Percentiles rank a stretch among this genome's conserved stretches.
Conservation (phyloP, 371 early-diverging fungal genomes). For the Sporodiniella umbellata region DNA sequence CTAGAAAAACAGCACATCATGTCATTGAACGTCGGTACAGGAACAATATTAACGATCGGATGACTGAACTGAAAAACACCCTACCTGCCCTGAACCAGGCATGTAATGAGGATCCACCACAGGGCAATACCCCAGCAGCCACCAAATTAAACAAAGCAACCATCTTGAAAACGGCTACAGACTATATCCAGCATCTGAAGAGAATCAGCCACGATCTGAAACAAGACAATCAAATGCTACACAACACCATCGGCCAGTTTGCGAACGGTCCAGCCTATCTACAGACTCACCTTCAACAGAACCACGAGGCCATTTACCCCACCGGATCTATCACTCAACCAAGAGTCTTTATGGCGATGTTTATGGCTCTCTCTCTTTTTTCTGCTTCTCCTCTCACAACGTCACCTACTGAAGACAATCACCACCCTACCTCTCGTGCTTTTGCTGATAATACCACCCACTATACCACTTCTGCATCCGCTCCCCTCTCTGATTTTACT, state of each 20-base stretch:
- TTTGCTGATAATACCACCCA: background rate
- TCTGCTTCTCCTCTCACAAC: slow-evolving; percentile 44
- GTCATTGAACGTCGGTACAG: slow-evolving; percentile 91
- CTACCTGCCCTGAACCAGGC: slow-evolving; percentile 78
- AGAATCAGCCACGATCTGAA: slow-evolving; percentile 52
- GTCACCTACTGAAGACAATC: slow-evolving; percentile 28
- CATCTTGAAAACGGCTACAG: slow-evolving; percentile 81
- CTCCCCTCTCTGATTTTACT: slow-evolving; percentile 11
- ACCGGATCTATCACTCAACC: slow-evolving; percentile 34
- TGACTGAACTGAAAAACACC: slow-evolving; percentile 77
- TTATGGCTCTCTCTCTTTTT: slow-evolving; percentile 41
- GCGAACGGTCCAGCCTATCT: slow-evolving; percentile 58
- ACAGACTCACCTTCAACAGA: too few relatives aligned
- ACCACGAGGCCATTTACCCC: too few relatives aligned
- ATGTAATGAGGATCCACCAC: slow-evolving; percentile 54
- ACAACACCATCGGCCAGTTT: slow-evolving; percentile 48
- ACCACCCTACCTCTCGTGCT: slow-evolving; percentile 36
- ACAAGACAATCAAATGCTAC: slow-evolving; percentile 49
- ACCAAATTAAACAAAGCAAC: slow-evolving; percentile 90
- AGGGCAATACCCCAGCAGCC: slow-evolving; percentile 65
- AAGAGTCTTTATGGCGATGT: slow-evolving; percentile 45
- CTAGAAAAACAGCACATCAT: slow-evolving; percentile 88
- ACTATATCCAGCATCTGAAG: slow-evolving; percentile 81
- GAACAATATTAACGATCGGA: slow-evolving; percentile 92
- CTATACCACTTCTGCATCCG: background rate